A percentile compares a stretch with the other conserved stretches of the same genome.
These are phyloP conservation scores for Cordyceps pruinosa DNA, from an alignment of 2,329 filamentous ascomycete species.

Conservation along the genomic window DNA sequence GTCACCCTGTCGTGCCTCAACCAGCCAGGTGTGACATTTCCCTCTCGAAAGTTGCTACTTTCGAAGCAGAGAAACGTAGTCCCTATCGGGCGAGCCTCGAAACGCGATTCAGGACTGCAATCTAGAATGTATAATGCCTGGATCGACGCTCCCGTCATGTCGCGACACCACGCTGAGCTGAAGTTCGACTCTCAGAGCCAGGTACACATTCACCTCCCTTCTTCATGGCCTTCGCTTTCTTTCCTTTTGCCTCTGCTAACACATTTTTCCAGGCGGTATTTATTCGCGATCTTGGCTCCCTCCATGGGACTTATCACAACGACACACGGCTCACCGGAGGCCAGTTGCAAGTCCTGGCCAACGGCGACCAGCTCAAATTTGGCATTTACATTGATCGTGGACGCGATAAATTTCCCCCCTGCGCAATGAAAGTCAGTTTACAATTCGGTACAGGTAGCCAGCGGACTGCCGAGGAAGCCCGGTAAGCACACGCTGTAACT, in stretches of 20 bases:
- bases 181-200: conserved; percentile 35
- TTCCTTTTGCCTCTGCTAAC: conserved; percentile 16
- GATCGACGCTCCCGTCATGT: conserved; percentile 68
- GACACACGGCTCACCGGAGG: conserved; percentile 19
- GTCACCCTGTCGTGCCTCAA: conserved; percentile 24
- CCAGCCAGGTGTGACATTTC: conserved; percentile 18
- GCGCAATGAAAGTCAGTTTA: conserved; percentile 28
- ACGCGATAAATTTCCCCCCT: conserved; percentile 30
- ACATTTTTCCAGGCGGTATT: conserved; percentile 32
- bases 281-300: conserved; percentile 41
- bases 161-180: conserved; percentile 57
- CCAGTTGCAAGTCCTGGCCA: conserved; percentile 16
- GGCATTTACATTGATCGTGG: conserved; percentile 30
- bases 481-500: background rate
- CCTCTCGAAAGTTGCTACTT: conserved; percentile 25
- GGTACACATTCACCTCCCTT: conserved; percentile 27
- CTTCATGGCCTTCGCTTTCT: background rate
- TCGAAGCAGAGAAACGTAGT: conserved; percentile 23
- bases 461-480: background rate
- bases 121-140: conserved; percentile 50
- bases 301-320: conserved; percentile 48
- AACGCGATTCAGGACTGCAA: conserved; percentile 26
- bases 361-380: conserved; percentile 29
- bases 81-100: conserved; percentile 40
- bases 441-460: conserved; percentile 24